Base-by-base conservation (phyloP, 192 early-diverging fungal genomes). In the Paraglomus brasilianum region DNA sequence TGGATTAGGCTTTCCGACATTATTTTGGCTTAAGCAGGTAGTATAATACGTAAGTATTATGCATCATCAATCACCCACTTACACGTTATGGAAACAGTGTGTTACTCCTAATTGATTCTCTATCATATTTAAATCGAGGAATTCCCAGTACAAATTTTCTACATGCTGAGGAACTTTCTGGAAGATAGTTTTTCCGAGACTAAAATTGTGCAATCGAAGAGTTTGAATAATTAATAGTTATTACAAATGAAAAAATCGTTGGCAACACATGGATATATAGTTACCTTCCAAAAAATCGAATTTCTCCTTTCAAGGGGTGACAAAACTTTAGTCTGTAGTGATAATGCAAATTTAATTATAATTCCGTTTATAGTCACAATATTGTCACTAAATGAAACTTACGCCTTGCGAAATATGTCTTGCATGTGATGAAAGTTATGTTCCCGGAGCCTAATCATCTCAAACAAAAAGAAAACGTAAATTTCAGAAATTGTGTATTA, bases 181-280 rank as follows among this genome's bases (percentile, higher is more conserved):
- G 70, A 78, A 79, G 4, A 77, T 24, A 1, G 76, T 70, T 39
- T 81, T 81, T 10, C 80, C 80, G n/a, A 76, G 52, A 39, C 78
- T 79, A 70, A 43, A 51, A 3, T 30, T 30, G 30, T 30, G 30
- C 30, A 30, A 30, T 30, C 3, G 30, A 30, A 30, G 30, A 30
- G 30, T n/a, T n/a, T 30, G 30, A 30, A 3, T 30, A 30, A 30
- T 30, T 30, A 30, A n/a, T n/a, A n/a, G n/a, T 30, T 2, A 30
- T 30, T 30, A 30, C 30, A 2, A 3, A 30, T 30, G 30, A 2
- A 30, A 30, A 30, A 30, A 30, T 30, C 30, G 30, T 30, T 30
- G 30, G 30, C 30, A 30, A 30, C 30, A 30, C 30, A 30, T 30
- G 30, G 30, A 30, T 3, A 30, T 30, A 30, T 30, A 30, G 63